Conservation (phyloP, 352 stramenopile species). For the Phytophthora meadii region DNA sequence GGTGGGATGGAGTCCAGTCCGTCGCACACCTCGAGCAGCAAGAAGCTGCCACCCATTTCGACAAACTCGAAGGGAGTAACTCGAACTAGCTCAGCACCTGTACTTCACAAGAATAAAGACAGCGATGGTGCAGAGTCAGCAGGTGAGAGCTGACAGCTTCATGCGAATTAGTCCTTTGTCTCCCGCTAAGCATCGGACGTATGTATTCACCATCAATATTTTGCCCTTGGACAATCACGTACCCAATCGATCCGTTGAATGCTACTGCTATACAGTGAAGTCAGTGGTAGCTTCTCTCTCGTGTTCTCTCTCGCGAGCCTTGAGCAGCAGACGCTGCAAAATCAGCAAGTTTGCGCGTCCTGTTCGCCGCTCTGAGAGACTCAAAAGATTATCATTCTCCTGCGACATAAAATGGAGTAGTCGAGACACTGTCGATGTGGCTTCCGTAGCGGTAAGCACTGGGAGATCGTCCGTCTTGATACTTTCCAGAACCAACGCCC, state of each 20-base stretch:
- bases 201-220: conserved; percentile 39
- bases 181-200: conserved; percentile 9
- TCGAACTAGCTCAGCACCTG: conserved; percentile 68
- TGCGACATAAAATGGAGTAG: conserved; percentile 59
- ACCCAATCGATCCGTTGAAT: conserved; percentile 8
- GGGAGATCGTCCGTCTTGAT: conserved; percentile 42
- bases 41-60: conserved; percentile 75
- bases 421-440: conserved; percentile 44
- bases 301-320: conserved; percentile 52
- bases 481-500: conserved; percentile 33
- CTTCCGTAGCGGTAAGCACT: conserved; percentile 45
- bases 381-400: conserved; percentile 40
- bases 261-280: conserved; percentile 45
- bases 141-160: conserved; percentile 24
- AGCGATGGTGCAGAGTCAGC: conserved; percentile 18
- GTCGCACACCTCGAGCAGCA: conserved; percentile 35
- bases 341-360: conserved; percentile 54
- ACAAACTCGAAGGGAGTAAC: conserved; percentile 41
- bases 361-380: conserved; percentile 47
- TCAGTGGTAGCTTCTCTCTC: conserved; percentile 41
- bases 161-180: conserved; percentile 18
- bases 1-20: conserved; percentile 70
- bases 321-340: conserved; percentile 60
- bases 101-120: conserved; percentile 64
- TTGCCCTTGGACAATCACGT: conserved; percentile 14